Conservation (phyloP, 306 rosid species). For the Cucurbita ficifolia region DNA sequence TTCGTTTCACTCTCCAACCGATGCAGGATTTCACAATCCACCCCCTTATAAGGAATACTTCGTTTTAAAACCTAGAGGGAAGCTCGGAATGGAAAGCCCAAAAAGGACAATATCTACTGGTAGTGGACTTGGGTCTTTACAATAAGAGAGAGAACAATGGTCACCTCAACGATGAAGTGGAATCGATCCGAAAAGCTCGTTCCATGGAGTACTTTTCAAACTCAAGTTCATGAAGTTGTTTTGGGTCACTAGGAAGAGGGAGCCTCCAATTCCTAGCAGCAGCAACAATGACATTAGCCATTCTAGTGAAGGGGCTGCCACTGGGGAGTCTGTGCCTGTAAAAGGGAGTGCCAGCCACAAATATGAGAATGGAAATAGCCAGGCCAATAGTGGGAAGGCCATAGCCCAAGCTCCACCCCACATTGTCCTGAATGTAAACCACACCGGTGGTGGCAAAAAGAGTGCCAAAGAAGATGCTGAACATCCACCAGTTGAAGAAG, state of each 20-base stretch:
- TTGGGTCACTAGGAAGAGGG: slow-evolving; percentile 40
- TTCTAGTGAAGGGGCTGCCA: slow-evolving; percentile 36
- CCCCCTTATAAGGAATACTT: no score
- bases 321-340: slow-evolving; percentile 58
- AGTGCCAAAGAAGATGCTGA: not conserved
- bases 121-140: no score
- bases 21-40: no score
- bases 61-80: no score
- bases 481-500: not conserved
- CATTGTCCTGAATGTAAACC: slow-evolving; percentile 77
- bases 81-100: no score
- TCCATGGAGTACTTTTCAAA: slow-evolving; percentile 28
- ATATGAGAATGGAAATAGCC: slow-evolving; percentile 38
- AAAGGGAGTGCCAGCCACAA: slow-evolving; percentile 52
- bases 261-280: slow-evolving; percentile 47
- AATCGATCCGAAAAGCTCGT: slow-evolving; percentile 45
- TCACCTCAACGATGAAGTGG: slow-evolving; percentile 43
- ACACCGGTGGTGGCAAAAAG: slow-evolving; percentile 53
- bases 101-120: no score
- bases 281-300: slow-evolving; percentile 51
- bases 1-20: no score
- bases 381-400: slow-evolving; percentile 80
- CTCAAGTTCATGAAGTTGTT: slow-evolving; percentile 43
- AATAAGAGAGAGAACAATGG: no score
- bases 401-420: slow-evolving; percentile 88